Conservation (phyloP, 2,329 filamentous ascomycete genomes). For the Aspergillus sp. region DNA sequence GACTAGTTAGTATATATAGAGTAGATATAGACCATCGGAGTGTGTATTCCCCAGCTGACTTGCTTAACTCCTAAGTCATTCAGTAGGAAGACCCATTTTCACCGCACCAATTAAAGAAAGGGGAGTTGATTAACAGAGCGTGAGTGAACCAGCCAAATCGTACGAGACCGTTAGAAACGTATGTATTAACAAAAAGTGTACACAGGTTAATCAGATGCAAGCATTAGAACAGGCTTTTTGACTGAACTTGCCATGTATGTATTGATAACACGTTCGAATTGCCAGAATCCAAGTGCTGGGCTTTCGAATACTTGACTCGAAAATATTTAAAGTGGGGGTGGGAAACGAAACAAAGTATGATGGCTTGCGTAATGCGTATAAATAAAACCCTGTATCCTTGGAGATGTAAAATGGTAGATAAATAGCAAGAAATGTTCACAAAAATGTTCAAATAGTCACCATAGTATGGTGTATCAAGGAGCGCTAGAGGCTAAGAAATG, state of each 20-base stretch:
- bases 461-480: neutral
- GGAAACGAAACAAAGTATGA: too few species aligned
- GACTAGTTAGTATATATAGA: too few species aligned
- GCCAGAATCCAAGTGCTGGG: neutral
- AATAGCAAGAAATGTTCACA: neutral
- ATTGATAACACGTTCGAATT: neutral
- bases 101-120: too few species aligned
- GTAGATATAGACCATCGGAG: neutral
- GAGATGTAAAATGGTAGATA: neutral
- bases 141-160: neutral
- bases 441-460: neutral
- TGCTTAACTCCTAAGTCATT: too few species aligned
- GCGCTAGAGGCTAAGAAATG: neutral
- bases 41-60: neutral
- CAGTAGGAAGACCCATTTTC: too few species aligned
- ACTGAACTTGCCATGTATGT: neutral
- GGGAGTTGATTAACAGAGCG: neutral
- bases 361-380: neutral
- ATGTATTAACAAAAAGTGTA: neutral
- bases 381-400: neutral
- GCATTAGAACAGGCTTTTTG: neutral
- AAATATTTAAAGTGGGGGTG: neutral
- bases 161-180: neutral
- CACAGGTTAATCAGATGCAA: neutral
- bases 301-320: neutral